Conservation (phyloP, 179 eudicot genomes). For the Silene coronaria region DNA sequence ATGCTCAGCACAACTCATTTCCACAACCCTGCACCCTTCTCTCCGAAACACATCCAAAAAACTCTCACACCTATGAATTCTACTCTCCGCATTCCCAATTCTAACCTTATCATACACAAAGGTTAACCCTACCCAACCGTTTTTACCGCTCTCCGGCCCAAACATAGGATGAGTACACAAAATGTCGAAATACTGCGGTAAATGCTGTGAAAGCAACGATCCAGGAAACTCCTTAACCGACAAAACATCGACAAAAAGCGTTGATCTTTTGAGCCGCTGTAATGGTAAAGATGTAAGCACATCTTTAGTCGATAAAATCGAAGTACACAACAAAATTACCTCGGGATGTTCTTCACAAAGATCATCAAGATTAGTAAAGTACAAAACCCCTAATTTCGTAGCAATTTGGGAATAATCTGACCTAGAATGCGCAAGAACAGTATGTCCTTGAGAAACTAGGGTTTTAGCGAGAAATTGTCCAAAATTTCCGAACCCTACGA, state of each 20-base stretch:
- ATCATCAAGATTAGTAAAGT: slow-evolving; percentile 51
- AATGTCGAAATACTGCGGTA: slow-evolving; percentile 66
- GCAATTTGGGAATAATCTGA: slow-evolving; percentile 47
- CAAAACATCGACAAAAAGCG: slow-evolving; percentile 72
- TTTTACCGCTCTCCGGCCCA: slow-evolving; percentile 78
- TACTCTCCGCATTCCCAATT: slow-evolving; percentile 41
- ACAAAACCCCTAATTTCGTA: slow-evolving; percentile 38
- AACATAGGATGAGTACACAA: slow-evolving; percentile 92
- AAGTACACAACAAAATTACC: slow-evolving; percentile 69
- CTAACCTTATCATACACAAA: slow-evolving; percentile 74
- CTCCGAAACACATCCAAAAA: slow-evolving; percentile 56
- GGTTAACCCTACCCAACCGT: slow-evolving; percentile 55
- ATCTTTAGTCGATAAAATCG: slow-evolving; percentile 63
- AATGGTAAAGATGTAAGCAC: slow-evolving; percentile 61
- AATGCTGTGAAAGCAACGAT: slow-evolving; percentile 39
- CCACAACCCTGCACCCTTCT: slow-evolving; percentile 72
- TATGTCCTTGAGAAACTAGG: slow-evolving; percentile 61
- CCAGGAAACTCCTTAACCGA: slow-evolving; percentile 81
- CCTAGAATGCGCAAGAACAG: slow-evolving; percentile 64
- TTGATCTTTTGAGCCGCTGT: slow-evolving; percentile 62
- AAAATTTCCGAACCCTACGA: slow-evolving; percentile 72
- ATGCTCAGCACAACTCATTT: slow-evolving; percentile 78
- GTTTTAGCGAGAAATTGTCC: slow-evolving; percentile 80
- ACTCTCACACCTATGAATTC: slow-evolving; percentile 46
- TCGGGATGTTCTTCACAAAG: slow-evolving; percentile 85